Percentiles rank a stretch among this genome's conserved stretches.
These are phyloP conservation scores for Pezicula neosporulosa DNA, from an alignment of 2,329 filamentous ascomycete species.

Conservation along the genomic window DNA sequence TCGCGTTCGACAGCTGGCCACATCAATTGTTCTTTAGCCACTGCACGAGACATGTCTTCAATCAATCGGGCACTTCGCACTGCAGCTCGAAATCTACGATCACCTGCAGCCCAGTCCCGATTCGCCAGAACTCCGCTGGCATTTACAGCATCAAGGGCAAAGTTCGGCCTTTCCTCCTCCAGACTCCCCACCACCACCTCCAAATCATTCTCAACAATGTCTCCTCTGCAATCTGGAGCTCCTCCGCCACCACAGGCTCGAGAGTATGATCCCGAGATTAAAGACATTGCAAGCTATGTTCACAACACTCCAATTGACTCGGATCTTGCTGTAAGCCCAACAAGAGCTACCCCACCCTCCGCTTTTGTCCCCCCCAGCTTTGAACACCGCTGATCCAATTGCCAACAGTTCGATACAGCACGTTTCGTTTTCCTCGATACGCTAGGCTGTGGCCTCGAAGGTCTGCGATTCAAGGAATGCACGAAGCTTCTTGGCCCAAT, in stretches of 20 bases:
- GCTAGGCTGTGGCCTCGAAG: conserved; percentile 93
- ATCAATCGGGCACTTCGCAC: conserved; percentile 27
- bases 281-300: conserved; percentile 92
- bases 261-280: conserved; percentile 87
- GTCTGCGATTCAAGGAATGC: conserved; percentile 93
- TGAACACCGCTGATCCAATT: conserved; percentile 11
- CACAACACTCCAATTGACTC: conserved; percentile 89
- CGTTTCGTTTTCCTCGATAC: conserved; percentile 97
- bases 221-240: conserved; percentile 35
- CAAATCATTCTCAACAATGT: conserved; percentile 33
- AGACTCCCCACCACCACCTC: conserved; percentile 12
- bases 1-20: too few species aligned
- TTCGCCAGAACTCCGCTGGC: conserved; percentile 24
- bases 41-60: conserved; percentile 24
- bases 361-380: background rate
- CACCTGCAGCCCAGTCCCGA: conserved; percentile 23
- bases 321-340: conserved; percentile 76
- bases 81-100: conserved; percentile 24
- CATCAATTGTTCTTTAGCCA: background rate
- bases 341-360: too few species aligned
- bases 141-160: conserved; percentile 15
- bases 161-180: conserved; percentile 12
- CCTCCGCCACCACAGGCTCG: conserved; percentile 47
- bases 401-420: conserved; percentile 82
- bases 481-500: conserved; percentile 89